Evolutionary conservation across 2,329 filamentous ascomycete species (phyloP), one percentile per base, ranked within the genome.

Genomic region (Davidsoniella virescens): DNA sequence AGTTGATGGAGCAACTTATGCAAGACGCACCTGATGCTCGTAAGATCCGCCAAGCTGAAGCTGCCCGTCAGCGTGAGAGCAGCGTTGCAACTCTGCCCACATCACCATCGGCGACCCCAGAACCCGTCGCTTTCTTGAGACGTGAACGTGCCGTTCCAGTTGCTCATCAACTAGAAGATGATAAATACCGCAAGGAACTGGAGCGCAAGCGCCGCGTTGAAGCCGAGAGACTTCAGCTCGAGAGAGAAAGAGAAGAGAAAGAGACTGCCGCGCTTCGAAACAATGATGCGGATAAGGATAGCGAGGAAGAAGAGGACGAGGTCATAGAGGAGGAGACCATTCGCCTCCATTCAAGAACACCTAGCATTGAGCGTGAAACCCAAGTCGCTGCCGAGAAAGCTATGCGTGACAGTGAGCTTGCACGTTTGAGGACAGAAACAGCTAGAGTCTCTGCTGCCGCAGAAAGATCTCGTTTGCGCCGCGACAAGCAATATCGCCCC

Each of bases 1-100:
- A 55, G 20, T 44, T 53, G 10, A 46, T 53, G 33, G 52, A 53
- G 18, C 47, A 51, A 25, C 48, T 53, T n/a, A 49, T 50, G 44
- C 46, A 53, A 17, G 51, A 53, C n/a, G 49, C 47, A 14, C 47
- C 52, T 25, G 43, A 14, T 16, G 47, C 44, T 14, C 49, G 49
- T n/a, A 44, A 40, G 12, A 50, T 26, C 23, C 44, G 43, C n/a
- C 29, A 33, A n/a, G 47, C 51, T 3, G 44, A 37, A 29, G 44
- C 46, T n/a, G 33, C 29, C n/a, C 20, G 33, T 16, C 6, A 17
- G 23, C 20, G 23, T 16, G 33, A 17, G 7, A 29, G 9, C 12
- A 47, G 38, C 17, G 44, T 38, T n/a, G 33, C 33, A 14, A 14
- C 23, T 14, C 10, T 29, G 1, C 44, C 17, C 29, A 23, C 29